phyloP scores from a whole-genome alignment of 2,329 filamentous ascomycete genomes.

The Phialocephala subalpina region DNA sequence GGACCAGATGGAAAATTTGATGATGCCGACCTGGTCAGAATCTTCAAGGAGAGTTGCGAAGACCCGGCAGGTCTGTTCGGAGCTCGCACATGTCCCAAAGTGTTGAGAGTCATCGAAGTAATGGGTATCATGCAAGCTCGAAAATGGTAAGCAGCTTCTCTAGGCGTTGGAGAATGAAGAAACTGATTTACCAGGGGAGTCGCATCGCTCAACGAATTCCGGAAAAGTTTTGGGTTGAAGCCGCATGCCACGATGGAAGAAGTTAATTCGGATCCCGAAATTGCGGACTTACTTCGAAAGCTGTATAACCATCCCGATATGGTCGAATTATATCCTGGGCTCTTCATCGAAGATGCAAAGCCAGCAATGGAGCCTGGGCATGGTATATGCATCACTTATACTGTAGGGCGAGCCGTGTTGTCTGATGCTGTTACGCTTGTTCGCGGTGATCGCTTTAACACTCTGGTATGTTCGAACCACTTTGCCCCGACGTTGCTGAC shows the following conservation, averaged over 20 bases:
- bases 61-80: slow-evolving; percentile 76
- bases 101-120: slow-evolving; percentile 79
- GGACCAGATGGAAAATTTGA: slow-evolving; percentile 70
- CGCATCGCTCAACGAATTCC: slow-evolving; percentile 79
- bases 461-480: slow-evolving; percentile 60
- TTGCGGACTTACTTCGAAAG: slow-evolving; percentile 68
- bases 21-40: slow-evolving; percentile 80
- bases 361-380: slow-evolving; percentile 56
- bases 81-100: slow-evolving; percentile 75
- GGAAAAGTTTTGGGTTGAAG: slow-evolving; percentile 81
- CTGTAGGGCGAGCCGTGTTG: slow-evolving; percentile 60
- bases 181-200: slow-evolving; percentile 53
- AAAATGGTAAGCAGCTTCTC: slow-evolving; percentile 55
- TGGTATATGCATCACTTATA: slow-evolving; percentile 58
- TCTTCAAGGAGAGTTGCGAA: slow-evolving; percentile 72
- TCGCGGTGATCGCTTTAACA: slow-evolving; percentile 63
- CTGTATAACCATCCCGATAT: slow-evolving; percentile 68
- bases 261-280: slow-evolving; percentile 78
- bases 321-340: slow-evolving; percentile 73
- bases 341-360: slow-evolving; percentile 65
- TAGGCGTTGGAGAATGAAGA: background rate
- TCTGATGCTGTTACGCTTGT: slow-evolving; percentile 66
- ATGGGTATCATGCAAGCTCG: slow-evolving; percentile 80
- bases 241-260: slow-evolving; percentile 80
- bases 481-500: slow-evolving; percentile 26